Base-by-base conservation (phyloP, 352 stramenopile genomes). In the Globisporangium spiculum region DNA sequence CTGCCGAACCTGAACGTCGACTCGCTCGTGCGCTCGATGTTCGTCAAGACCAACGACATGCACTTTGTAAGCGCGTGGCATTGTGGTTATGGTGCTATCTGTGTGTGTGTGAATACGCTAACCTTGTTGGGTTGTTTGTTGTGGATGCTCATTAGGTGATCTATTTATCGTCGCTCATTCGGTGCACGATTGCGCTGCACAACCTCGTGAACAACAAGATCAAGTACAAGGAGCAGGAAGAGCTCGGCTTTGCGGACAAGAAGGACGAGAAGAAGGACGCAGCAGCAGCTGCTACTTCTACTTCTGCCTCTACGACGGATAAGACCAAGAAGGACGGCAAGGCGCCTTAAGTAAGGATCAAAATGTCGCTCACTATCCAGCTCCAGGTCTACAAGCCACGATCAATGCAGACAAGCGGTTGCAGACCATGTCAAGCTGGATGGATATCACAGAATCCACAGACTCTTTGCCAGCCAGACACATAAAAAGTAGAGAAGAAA, bases 11-110 rank as follows among this genome's bases (percentile, higher is more conserved):
- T 99, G 30, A 99, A 99, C 81, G 90, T 98, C 32, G 93, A 98
- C 67, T 93, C 97, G 75, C 90, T 99, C 64, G 95, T 99, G 66
- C 88, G 93, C 65, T 94, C 90, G 60, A 98, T 99, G 90, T 93
- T 99, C 71, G 94, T 99, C 71, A 99, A 99, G 88, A 99, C 97
- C 32, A 99, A 99, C 86, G 98, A 99, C 85, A 99, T 99, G 94
- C 94, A 99, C 81, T 97, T 99, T 66, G 93, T 98, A 91, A 73
- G 77, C 26, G 32, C 32, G 8, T 20, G 6, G 16, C 16, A 16
- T 12, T 14, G 38, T 14, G 6, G 20, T 53, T 38, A 4, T n/a
- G 41, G 41, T 9, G 41, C 14, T 48, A 8, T 50, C 6, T n/a
- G 16, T 50, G 2, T n/a, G 4, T 20, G 16, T 2, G 7, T 20